Percentiles rank a stretch among this genome's conserved stretches.
Evolutionary conservation across 2,329 filamentous ascomycete species (phyloP).

Genomic region (Xylariales sp.): DNA sequence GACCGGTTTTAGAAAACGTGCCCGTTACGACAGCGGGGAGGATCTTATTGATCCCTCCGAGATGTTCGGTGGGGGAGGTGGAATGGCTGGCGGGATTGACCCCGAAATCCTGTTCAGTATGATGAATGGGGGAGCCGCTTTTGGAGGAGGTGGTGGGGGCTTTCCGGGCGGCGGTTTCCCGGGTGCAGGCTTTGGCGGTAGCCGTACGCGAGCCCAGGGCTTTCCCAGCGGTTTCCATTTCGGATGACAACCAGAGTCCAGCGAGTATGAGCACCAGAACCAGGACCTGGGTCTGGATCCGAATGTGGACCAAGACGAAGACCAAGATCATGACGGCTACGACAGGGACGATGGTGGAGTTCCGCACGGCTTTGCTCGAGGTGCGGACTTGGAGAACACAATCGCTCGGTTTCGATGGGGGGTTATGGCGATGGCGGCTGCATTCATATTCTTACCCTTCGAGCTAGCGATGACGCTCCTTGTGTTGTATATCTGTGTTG

Average conservation of each 20-base stretch:
- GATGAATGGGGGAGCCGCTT: slow-evolving; percentile 75
- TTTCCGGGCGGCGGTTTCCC: slow-evolving; percentile 52
- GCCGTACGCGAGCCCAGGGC: slow-evolving; percentile 55
- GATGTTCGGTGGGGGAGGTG: slow-evolving; percentile 76
- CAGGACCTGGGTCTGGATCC: slow-evolving; percentile 46
- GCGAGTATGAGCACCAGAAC: slow-evolving; percentile 50
- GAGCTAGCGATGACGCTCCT: slow-evolving; percentile 48
- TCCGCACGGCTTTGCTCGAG: slow-evolving; percentile 32
- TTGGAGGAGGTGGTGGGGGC: slow-evolving; percentile 61
- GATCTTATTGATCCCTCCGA: slow-evolving; percentile 90
- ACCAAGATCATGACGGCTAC: slow-evolving; percentile 50
- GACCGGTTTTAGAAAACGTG: slow-evolving; percentile 75
- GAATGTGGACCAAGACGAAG: slow-evolving; percentile 38
- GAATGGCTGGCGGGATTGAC: slow-evolving; percentile 72
- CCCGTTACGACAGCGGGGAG: slow-evolving; percentile 90
- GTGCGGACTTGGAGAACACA: slow-evolving; percentile 39
- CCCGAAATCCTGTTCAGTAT: slow-evolving; percentile 85
- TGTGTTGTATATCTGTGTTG: slow-evolving; percentile 49
- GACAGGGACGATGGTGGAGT: slow-evolving; percentile 47
- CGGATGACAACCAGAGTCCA: slow-evolving; percentile 56
- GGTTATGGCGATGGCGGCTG: slow-evolving; percentile 44
- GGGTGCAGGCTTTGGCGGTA: slow-evolving; percentile 64
- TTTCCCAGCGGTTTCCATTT: slow-evolving; percentile 70
- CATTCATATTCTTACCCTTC: slow-evolving; percentile 49
- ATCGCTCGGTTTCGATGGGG: slow-evolving; percentile 48